These are phyloP conservation scores for Tephrocybe sp. DNA, from an alignment of 768 basidiomycete species.

Conservation along the genomic window DNA sequence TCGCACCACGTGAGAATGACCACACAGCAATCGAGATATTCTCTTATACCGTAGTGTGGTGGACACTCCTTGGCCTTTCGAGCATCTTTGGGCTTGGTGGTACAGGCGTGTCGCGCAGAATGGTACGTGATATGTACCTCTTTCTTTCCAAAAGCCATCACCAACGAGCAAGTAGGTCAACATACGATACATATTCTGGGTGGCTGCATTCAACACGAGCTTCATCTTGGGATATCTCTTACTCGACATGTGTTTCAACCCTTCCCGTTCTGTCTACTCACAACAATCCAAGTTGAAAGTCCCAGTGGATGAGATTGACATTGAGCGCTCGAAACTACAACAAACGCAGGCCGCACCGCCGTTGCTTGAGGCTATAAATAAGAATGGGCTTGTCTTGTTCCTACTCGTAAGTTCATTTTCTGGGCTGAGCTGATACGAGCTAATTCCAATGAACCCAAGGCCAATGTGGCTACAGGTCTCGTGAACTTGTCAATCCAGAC, in stretches of 20 bases:
- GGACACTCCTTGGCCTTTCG: constrained; percentile 50
- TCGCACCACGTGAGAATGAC: constrained; percentile 54
- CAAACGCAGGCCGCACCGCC: constrained; percentile 18
- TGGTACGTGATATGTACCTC: constrained; percentile 29
- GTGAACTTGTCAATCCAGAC: constrained; percentile 79
- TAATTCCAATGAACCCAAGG: constrained; percentile 40
- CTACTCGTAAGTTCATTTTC: constrained; percentile 57
- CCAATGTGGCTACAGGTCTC: constrained; percentile 83
- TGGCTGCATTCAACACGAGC: constrained; percentile 81
- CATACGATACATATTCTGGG: constrained; percentile 85
- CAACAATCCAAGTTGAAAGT: constrained; percentile 31
- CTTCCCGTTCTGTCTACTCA: constrained; percentile 29
- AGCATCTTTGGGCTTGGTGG: constrained; percentile 39
- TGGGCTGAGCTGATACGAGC: background rate
- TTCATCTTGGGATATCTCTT: constrained; percentile 81
- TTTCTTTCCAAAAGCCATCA: background rate
- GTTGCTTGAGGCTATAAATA: constrained; percentile 81
- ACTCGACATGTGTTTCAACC: constrained; percentile 71
- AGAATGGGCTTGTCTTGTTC: constrained; percentile 77
- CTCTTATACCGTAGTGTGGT: constrained; percentile 79
- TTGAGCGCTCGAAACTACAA: constrained; percentile 4
- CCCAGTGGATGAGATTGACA: constrained; percentile 1
- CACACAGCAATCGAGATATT: constrained; percentile 76
- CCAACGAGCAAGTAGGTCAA: constrained; percentile 61
- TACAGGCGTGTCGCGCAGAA: constrained; percentile 41